Conservation (phyloP, 495 filamentous ascomycete species). For the Thozetella sp. region DNA sequence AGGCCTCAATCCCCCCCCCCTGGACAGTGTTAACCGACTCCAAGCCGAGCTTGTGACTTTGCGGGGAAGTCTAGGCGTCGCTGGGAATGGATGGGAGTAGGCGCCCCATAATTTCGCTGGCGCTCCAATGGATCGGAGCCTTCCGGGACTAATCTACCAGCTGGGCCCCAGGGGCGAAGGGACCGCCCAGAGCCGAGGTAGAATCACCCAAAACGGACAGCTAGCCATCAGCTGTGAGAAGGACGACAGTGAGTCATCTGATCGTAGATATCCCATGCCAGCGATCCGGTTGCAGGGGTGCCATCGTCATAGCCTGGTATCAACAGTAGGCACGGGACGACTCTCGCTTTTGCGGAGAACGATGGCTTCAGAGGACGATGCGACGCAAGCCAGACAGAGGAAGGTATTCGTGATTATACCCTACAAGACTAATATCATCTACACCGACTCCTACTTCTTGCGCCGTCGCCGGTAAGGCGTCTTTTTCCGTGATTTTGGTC, state of each 20-base stretch:
- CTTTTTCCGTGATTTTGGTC: background rate
- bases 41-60: slow-evolving; percentile 57
- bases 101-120: slow-evolving; percentile 1
- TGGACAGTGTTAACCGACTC: slow-evolving; percentile 33
- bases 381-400: too few species aligned
- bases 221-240: too few species aligned
- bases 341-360: too few species aligned
- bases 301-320: too few species aligned
- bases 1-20: background rate
- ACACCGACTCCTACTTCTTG: background rate
- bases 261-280: too few species aligned
- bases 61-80: slow-evolving; percentile 33
- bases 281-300: too few species aligned
- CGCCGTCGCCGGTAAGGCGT: background rate
- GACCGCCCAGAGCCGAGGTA: background rate
- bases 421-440: too few species aligned
- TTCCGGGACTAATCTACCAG: slow-evolving; percentile 19
- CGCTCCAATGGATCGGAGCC: slow-evolving; percentile 21
- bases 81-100: slow-evolving; percentile 8
- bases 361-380: too few species aligned
- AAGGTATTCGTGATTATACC: too few species aligned
- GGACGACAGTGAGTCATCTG: too few species aligned
- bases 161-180: too few species aligned
- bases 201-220: background rate
- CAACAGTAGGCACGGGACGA: too few species aligned